Conservation (phyloP, 2,329 filamentous ascomycete genomes). For the Alternaria rosae region DNA sequence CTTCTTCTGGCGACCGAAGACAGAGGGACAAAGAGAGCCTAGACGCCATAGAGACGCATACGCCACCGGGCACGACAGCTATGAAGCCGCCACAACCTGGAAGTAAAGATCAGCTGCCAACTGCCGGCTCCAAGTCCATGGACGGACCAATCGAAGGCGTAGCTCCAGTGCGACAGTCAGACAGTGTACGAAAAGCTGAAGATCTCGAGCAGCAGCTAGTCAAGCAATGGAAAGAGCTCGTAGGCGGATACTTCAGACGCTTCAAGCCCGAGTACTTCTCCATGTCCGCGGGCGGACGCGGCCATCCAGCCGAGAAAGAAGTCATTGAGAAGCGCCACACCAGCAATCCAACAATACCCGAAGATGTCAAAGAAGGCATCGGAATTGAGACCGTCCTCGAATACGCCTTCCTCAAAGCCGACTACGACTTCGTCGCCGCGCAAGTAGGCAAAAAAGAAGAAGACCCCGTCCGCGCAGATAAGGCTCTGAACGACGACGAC, state of each 20-base stretch:
- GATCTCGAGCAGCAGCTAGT: constrained; percentile 76
- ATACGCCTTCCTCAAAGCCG: constrained; percentile 92
- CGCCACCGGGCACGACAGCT: constrained; percentile 50
- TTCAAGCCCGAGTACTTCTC: constrained; percentile 85
- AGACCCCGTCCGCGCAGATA: constrained; percentile 74
- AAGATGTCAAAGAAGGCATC: constrained; percentile 53
- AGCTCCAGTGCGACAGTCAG: constrained; percentile 45
- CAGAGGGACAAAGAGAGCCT: constrained; percentile 50
- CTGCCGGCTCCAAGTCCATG: constrained; percentile 34
- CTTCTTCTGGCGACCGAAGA: constrained; percentile 25
- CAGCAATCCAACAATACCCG: constrained; percentile 27
- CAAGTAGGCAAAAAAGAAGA: constrained; percentile 82
- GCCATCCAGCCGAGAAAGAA: constrained; percentile 45
- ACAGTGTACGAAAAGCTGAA: constrained; percentile 67
- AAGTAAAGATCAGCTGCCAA: constrained; percentile 30
- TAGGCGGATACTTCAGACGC: constrained; percentile 93
- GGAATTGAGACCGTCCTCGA: constrained; percentile 80
- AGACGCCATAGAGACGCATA: constrained; percentile 59
- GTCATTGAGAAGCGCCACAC: constrained; percentile 35
- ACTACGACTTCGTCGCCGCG: constrained; percentile 91
- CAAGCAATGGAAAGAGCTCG: constrained; percentile 78
- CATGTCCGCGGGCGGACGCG: constrained; percentile 50
- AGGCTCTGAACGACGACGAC: constrained; percentile 84
- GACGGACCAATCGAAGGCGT: constrained; percentile 32
- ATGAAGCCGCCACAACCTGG: constrained; percentile 43